Conservation (phyloP, 331 rosid species). For the Malus hybrid region DNA sequence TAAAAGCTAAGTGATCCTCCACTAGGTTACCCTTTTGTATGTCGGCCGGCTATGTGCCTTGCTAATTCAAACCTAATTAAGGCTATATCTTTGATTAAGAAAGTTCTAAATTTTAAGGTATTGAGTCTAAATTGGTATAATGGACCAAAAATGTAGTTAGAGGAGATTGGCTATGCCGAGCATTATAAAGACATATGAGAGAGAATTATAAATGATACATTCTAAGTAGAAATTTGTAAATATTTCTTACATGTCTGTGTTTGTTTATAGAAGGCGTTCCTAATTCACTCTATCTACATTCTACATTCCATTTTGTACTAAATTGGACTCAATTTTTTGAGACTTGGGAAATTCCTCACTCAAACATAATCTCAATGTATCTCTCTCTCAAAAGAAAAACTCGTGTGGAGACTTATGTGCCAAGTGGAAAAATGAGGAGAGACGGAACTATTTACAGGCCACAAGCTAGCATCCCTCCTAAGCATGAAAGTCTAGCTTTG, state of each 20-base stretch:
- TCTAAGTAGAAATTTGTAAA: too few species aligned
- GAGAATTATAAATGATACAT: too few species aligned
- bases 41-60: slow-evolving; percentile 33
- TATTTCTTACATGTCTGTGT: too few species aligned
- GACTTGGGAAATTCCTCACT: neutral
- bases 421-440: neutral
- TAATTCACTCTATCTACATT: neutral
- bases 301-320: too few species aligned
- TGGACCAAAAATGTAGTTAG: neutral
- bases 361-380: neutral
- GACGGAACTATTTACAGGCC: neutral
- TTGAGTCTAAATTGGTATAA: neutral
- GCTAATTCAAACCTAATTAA: slow-evolving; percentile 7
- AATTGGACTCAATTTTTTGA: neutral
- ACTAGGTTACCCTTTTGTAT: slow-evolving; percentile 14
- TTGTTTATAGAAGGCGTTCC: too few species aligned
- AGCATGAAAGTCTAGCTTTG: neutral
- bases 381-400: neutral
- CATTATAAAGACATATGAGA: neutral
- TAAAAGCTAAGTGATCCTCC: slow-evolving; percentile 48
- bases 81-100: neutral
- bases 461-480: neutral
- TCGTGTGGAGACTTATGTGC: neutral
- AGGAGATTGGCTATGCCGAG: too few species aligned
- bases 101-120: too few species aligned